phyloP scores from a whole-genome alignment of 2,329 filamentous ascomycete species.

The Dryadomyces quercus-mongolicae region DNA sequence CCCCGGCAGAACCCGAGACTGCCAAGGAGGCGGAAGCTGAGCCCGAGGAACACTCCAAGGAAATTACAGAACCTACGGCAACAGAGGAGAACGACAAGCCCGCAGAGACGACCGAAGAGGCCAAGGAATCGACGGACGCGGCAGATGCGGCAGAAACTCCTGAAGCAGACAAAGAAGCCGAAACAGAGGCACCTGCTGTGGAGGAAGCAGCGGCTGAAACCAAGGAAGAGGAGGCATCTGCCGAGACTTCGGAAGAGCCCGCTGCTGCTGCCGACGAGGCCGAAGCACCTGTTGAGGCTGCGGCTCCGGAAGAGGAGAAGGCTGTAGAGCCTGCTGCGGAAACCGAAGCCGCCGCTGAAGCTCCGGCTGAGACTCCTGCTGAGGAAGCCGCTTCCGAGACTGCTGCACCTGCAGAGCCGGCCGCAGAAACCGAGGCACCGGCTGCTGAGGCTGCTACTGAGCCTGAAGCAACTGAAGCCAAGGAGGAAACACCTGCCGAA shows the following conservation, averaged over 20 bases:
- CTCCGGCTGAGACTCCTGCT: background rate
- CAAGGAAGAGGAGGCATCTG: background rate
- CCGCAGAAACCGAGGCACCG: background rate
- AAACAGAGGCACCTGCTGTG: background rate
- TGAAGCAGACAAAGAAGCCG: too few species aligned
- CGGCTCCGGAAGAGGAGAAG: background rate
- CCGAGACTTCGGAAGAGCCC: background rate
- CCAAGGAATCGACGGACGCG: background rate
- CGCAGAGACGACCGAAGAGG: background rate
- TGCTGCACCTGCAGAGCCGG: background rate
- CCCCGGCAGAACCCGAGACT: background rate
- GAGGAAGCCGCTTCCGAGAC: constrained; percentile 2
- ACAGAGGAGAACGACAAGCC: background rate
- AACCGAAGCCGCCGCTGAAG: constrained; percentile 4
- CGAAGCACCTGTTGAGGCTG: background rate
- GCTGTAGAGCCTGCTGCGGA: constrained; percentile 1
- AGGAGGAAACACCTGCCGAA: background rate
- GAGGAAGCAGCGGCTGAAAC: too few species aligned
- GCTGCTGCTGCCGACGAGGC: constrained; percentile 3
- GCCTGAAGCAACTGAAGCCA: too few species aligned
- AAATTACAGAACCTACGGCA: background rate
- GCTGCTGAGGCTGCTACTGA: background rate
- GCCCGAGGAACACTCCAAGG: background rate
- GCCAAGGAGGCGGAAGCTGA: background rate
- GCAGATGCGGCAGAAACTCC: too few species aligned